phyloP scores from a whole-genome alignment of 225 moss, liverwort and hornwort genomes.

The Asterella californica region DNA sequence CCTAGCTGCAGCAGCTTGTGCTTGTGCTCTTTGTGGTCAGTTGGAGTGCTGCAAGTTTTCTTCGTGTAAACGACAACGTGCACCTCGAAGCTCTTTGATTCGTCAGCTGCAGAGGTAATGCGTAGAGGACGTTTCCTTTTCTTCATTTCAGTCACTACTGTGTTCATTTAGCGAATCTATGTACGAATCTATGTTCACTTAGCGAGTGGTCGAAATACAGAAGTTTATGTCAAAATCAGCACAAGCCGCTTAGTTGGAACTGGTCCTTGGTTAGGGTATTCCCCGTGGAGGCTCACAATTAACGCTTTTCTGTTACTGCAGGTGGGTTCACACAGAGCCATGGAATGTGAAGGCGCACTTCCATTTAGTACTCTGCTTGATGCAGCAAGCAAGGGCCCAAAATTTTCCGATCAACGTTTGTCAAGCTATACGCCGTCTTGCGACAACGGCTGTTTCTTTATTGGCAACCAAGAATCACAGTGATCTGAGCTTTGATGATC shows the following conservation, averaged over 20 bases:
- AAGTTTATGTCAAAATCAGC: neutral
- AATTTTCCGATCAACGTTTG: conserved; percentile 39
- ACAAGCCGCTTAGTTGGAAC: neutral
- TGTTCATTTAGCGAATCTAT: neutral
- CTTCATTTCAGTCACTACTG: neutral
- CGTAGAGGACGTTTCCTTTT: no score
- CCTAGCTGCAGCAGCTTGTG: conserved; percentile 53
- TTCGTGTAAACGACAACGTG: conserved; percentile 23
- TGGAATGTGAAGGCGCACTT: conserved; percentile 67
- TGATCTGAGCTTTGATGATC: conserved; percentile 29
- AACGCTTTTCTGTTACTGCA: conserved; percentile 25
- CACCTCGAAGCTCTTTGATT: conserved; percentile 20
- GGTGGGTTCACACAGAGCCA: conserved; percentile 86
- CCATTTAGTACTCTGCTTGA: conserved; percentile 58
- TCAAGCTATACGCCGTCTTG: conserved; percentile 47
- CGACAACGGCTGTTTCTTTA: conserved; percentile 25
- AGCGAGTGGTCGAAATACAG: neutral
- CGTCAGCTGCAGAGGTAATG: conserved; percentile 36
- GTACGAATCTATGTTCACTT: neutral
- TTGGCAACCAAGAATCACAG: conserved; percentile 21
- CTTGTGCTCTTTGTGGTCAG: conserved; percentile 40
- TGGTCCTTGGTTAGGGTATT: neutral
- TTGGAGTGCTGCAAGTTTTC: conserved; percentile 37
- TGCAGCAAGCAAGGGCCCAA: conserved; percentile 58
- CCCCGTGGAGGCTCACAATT: neutral